Percentiles rank a stretch among this genome's conserved stretches.
Evolutionary conservation across 2,329 filamentous ascomycete species (phyloP).

Genomic region (Akanthomyces lecanii): DNA sequence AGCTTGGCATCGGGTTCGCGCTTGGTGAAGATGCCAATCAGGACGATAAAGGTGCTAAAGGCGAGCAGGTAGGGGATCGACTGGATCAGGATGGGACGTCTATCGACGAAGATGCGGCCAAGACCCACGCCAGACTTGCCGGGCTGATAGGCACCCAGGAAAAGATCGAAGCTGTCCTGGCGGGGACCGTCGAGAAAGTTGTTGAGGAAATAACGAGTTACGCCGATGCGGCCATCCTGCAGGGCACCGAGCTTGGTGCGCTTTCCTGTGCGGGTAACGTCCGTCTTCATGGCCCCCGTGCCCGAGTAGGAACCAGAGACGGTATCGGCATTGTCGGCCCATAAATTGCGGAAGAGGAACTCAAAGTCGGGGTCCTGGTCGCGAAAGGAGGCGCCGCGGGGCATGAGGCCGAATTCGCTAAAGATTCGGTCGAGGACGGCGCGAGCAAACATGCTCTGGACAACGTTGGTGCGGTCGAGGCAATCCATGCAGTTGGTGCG

Average conservation of each 20-base stretch:
- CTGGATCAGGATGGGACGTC: constrained; percentile 81
- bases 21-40: constrained; percentile 69
- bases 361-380: constrained; percentile 78
- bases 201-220: constrained; percentile 86
- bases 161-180: constrained; percentile 93
- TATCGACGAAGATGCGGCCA: constrained; percentile 74
- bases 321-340: constrained; percentile 97
- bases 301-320: constrained; percentile 91
- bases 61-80: constrained; percentile 88
- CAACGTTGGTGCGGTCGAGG: constrained; percentile 93
- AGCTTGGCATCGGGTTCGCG: constrained; percentile 67
- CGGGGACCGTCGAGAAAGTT: constrained; percentile 92
- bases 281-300: constrained; percentile 95
- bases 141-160: constrained; percentile 81
- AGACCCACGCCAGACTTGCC: constrained; percentile 66
- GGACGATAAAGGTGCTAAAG: constrained; percentile 78
- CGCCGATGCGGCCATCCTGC: constrained; percentile 81
- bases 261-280: constrained; percentile 90
- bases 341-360: constrained; percentile 89
- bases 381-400: constrained; percentile 70
- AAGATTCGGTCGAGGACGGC: constrained; percentile 87
- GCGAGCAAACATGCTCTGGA: constrained; percentile 93
- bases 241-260: constrained; percentile 81
- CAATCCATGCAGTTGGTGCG: constrained; percentile 99
- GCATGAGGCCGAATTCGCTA: constrained; percentile 74